phyloP scores from a whole-genome alignment of 1,284 basidiomycete species.

The Puccinia coronata region DNA sequence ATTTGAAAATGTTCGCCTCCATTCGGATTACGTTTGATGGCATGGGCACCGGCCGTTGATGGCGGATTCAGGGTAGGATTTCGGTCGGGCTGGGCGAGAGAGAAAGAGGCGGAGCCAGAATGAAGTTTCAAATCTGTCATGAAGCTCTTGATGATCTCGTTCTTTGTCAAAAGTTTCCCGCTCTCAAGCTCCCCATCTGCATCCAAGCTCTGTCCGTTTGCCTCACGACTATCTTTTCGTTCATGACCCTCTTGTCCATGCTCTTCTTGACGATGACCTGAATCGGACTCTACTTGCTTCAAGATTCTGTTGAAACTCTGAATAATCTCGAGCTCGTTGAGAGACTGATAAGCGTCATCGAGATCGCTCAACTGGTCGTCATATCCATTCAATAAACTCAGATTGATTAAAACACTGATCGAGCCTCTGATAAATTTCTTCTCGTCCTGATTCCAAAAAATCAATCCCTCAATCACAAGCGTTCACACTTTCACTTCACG shows the following conservation, averaged over 20 bases:
- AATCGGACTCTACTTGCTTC: background rate
- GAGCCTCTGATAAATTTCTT: slow-evolving; percentile 34
- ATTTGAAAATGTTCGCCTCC: background rate
- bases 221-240: background rate
- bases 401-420: slow-evolving; percentile 31
- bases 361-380: background rate
- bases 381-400: slow-evolving; percentile 14
- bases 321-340: slow-evolving; percentile 25
- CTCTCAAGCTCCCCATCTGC: background rate
- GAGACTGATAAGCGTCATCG: slow-evolving; percentile 4
- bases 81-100: background rate
- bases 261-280: background rate
- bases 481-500: too few relatives aligned
- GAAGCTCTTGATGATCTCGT: slow-evolving; percentile 22
- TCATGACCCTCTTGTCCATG: too few relatives aligned
- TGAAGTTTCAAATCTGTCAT: slow-evolving; percentile 13
- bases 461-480: background rate
- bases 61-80: background rate
- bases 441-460: slow-evolving; percentile 13
- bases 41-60: background rate
- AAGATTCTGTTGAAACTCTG: slow-evolving; percentile 20
- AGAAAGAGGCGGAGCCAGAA: background rate
- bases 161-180: slow-evolving; percentile 9
- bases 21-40: background rate
- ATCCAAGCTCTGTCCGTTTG: background rate